Percentiles rank a stretch among this genome's conserved stretches.
Evolutionary conservation across 2,329 filamentous ascomycete species (phyloP).

Genomic region (Tolypocladium ovalisporum): DNA sequence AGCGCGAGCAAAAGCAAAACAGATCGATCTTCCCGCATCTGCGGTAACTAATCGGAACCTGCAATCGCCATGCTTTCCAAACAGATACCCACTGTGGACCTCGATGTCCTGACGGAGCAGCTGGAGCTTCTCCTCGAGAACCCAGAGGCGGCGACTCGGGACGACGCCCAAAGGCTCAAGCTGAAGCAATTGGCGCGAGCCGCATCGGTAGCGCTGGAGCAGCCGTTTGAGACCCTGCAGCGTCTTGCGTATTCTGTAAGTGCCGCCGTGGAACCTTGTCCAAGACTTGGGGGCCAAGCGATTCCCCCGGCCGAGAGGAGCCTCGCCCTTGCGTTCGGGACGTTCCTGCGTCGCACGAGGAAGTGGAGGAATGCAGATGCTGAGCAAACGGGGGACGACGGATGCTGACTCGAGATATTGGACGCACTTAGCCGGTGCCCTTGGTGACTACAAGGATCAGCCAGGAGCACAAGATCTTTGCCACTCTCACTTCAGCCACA

Average conservation of each 20-base stretch:
- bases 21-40: not conserved
- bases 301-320: not conserved
- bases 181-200: conserved; percentile 1
- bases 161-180: not conserved
- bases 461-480: conserved; percentile 7
- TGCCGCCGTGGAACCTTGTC: not conserved
- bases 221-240: conserved; percentile 9
- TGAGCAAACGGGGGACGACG: not conserved
- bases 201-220: conserved; percentile 5
- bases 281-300: not conserved
- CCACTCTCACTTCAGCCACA: conserved; percentile 1
- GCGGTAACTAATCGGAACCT: not conserved
- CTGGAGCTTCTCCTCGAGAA: not conserved
- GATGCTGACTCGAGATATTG: not conserved
- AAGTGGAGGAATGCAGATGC: not conserved
- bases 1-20: not conserved
- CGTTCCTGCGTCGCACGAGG: not conserved
- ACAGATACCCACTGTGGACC: not conserved
- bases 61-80: not conserved
- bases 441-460: conserved; percentile 6
- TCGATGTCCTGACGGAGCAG: not conserved
- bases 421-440: conserved; percentile 2
- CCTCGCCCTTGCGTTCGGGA: not conserved
- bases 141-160: not conserved
- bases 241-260: conserved; percentile 7